phyloP scores from a whole-genome alignment of 2,329 filamentous ascomycete genomes.

The Ceratocystis variospora region DNA sequence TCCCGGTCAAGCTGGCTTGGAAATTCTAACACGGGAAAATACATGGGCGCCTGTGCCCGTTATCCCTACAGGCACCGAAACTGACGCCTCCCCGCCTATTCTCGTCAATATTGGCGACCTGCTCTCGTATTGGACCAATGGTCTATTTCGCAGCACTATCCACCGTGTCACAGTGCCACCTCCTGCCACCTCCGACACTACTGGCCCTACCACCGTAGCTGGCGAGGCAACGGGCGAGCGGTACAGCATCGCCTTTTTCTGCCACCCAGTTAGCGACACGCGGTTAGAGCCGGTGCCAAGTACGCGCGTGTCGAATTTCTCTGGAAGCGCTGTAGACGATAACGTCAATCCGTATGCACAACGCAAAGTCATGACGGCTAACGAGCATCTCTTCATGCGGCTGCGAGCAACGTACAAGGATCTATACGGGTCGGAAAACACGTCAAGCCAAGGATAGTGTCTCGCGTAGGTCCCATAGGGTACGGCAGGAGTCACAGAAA shows the following conservation, averaged over 20 bases:
- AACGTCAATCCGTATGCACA: slow-evolving; percentile 37
- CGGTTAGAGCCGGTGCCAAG: slow-evolving; percentile 47
- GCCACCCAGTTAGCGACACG: slow-evolving; percentile 44
- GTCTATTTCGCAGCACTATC: slow-evolving; percentile 72
- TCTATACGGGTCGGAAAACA: slow-evolving; percentile 35
- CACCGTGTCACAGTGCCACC: slow-evolving; percentile 67
- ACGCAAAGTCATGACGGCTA: slow-evolving; percentile 46
- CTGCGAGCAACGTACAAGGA: slow-evolving; percentile 45
- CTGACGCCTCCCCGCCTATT: slow-evolving; percentile 54
- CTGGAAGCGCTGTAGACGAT: slow-evolving; percentile 25
- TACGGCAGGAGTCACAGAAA: too few relatives aligned
- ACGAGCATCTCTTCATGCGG: slow-evolving; percentile 49
- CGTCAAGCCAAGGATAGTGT: not conserved
- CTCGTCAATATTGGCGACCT: slow-evolving; percentile 62
- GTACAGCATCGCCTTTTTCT: slow-evolving; percentile 57
- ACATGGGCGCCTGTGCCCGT: slow-evolving; percentile 54
- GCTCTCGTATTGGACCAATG: slow-evolving; percentile 78
- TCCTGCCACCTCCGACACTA: not conserved
- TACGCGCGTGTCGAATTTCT: slow-evolving; percentile 36
- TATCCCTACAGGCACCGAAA: slow-evolving; percentile 44
- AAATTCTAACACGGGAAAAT: slow-evolving; percentile 52
- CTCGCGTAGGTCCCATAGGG: too few relatives aligned
- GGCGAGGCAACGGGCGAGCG: slow-evolving; percentile 33
- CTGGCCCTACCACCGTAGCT: not conserved
- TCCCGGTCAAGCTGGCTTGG: slow-evolving; percentile 69